Evolutionary conservation across 257 asterid species (phyloP).

Genomic region (Plantago ovata): DNA sequence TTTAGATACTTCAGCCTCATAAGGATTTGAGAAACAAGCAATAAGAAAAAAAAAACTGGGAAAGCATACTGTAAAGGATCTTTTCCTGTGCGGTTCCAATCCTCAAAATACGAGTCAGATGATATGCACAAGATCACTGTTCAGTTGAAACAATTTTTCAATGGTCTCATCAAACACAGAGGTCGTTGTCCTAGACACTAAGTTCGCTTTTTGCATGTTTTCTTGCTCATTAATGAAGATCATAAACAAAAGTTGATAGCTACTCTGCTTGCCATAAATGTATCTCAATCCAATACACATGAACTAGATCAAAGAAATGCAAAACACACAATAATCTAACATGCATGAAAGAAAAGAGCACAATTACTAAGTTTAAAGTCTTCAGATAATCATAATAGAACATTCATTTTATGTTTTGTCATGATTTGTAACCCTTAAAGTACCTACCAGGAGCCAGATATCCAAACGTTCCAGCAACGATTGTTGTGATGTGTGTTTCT

Average conservation of each 20-base stretch:
- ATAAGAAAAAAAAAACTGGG: conserved; percentile 5
- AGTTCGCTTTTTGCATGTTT: too few relatives aligned
- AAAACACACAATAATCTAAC: not conserved
- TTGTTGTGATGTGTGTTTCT: conserved; percentile 94
- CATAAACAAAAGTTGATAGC: too few relatives aligned
- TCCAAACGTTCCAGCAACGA: conserved; percentile 97
- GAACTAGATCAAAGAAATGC: too few relatives aligned
- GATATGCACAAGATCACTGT: not conserved
- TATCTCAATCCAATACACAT: too few relatives aligned
- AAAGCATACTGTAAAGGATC: not conserved
- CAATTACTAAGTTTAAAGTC: not conserved
- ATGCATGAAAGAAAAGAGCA: conserved; percentile 5
- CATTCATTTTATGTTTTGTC: conserved; percentile 1
- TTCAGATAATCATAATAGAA: not conserved
- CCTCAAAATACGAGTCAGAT: too few relatives aligned
- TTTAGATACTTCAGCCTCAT: conserved; percentile 6
- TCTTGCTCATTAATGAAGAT: too few relatives aligned
- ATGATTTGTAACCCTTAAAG: conserved; percentile 16
- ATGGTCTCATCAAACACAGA: not conserved
- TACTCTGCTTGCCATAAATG: too few relatives aligned
- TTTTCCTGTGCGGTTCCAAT: conserved; percentile 3
- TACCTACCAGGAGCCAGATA: conserved; percentile 89
- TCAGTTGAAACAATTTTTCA: conserved; percentile 4
- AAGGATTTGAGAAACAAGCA: conserved; percentile 3
- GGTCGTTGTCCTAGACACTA: not conserved